Conservation (phyloP, 2,329 filamentous ascomycete genomes). For the Corynespora cassiicola region DNA sequence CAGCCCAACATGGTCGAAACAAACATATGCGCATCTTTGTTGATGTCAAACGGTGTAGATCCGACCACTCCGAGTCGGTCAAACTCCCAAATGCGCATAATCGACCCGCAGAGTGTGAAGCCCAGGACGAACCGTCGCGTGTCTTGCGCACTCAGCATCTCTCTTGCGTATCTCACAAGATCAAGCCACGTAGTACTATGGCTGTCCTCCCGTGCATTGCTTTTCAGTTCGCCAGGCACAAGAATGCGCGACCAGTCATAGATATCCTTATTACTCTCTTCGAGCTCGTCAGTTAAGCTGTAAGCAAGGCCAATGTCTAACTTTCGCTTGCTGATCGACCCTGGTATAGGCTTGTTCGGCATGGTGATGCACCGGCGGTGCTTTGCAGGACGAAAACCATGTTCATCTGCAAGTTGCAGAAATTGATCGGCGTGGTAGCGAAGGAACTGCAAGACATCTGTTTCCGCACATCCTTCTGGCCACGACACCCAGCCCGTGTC, state of each 20-base stretch:
- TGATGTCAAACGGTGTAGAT: slow-evolving; percentile 55
- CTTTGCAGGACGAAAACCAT: slow-evolving; percentile 11
- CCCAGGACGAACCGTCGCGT: slow-evolving; percentile 51
- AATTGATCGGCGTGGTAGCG: slow-evolving; percentile 20
- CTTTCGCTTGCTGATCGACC: slow-evolving; percentile 27
- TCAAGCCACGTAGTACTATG: slow-evolving; percentile 40
- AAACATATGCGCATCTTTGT: slow-evolving; percentile 50
- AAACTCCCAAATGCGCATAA: slow-evolving; percentile 57
- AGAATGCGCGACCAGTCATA: slow-evolving; percentile 52
- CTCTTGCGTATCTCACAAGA: slow-evolving; percentile 52
- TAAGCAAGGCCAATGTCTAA: slow-evolving; percentile 32
- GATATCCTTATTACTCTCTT: slow-evolving; percentile 12
- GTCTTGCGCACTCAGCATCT: slow-evolving; percentile 47
- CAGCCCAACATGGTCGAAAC: slow-evolving; percentile 53
- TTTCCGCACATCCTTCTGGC: slow-evolving; percentile 25
- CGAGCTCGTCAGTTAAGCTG: slow-evolving; percentile 11
- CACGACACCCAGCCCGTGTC: slow-evolving; percentile 26
- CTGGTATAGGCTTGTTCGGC: slow-evolving; percentile 25
- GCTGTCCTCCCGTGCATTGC: slow-evolving; percentile 51
- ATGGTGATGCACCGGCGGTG: slow-evolving; percentile 21
- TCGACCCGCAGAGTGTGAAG: slow-evolving; percentile 56
- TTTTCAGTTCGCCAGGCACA: slow-evolving; percentile 56
- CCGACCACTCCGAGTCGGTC: slow-evolving; percentile 54
- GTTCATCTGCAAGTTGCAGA: slow-evolving; percentile 18
- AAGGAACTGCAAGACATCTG: slow-evolving; percentile 27